Percentiles rank a stretch among this genome's conserved stretches.
These are phyloP conservation scores for Suillus alpinus DNA, from an alignment of 768 basidiomycete genomes.

Conservation along the genomic window DNA sequence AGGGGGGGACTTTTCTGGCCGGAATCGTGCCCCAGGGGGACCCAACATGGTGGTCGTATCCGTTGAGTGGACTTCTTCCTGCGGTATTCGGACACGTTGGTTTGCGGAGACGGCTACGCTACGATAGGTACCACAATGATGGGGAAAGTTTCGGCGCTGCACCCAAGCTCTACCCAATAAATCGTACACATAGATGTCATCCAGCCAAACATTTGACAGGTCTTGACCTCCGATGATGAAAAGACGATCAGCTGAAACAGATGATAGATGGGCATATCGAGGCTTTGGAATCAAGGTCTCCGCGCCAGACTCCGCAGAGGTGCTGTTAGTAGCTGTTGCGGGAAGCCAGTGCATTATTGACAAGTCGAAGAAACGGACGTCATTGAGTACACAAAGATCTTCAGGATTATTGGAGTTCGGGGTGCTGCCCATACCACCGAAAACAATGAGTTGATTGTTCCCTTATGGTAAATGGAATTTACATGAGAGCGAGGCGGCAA, in stretches of 20 bases:
- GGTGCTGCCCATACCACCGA: slow-evolving; percentile 92
- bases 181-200: slow-evolving; percentile 91
- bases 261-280: slow-evolving; percentile 93
- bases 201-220: slow-evolving; percentile 88
- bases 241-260: slow-evolving; percentile 78
- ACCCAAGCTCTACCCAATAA: slow-evolving; percentile 73
- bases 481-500: slow-evolving; percentile 6
- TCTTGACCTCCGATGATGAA: slow-evolving; percentile 97
- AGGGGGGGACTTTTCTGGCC: slow-evolving; percentile 40
- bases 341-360: slow-evolving; percentile 70
- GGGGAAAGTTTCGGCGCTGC: slow-evolving; percentile 73
- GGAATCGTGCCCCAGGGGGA: slow-evolving; percentile 58
- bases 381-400: slow-evolving; percentile 88
- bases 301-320: slow-evolving; percentile 35
- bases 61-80: slow-evolving; percentile 51
- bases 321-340: slow-evolving; percentile 24
- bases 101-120: slow-evolving; percentile 83
- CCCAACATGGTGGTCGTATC: slow-evolving; percentile 45
- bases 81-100: slow-evolving; percentile 63
- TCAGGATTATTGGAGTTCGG: slow-evolving; percentile 68
- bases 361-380: slow-evolving; percentile 88
- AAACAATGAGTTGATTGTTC: slow-evolving; percentile 88
- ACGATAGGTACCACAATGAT: slow-evolving; percentile 96
- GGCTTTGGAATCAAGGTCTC: slow-evolving; percentile 68
- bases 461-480: slow-evolving; percentile 37